These are phyloP conservation scores for Penicillium brasilianum DNA, from an alignment of 2,329 filamentous ascomycete species.

Conservation along the genomic window DNA sequence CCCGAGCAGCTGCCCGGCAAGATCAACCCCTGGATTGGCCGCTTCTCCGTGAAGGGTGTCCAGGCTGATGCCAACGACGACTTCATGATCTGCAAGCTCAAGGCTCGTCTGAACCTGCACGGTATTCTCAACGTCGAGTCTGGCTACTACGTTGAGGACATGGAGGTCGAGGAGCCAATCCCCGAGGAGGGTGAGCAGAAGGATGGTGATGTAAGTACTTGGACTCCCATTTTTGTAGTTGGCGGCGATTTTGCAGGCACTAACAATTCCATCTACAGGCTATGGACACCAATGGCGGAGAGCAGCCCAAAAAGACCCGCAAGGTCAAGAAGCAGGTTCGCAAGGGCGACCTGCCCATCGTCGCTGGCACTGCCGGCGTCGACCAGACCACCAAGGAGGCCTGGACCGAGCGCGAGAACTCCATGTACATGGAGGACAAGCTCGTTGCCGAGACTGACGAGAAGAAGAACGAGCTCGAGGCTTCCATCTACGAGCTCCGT, in stretches of 20 bases:
- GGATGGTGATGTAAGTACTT: slow-evolving; percentile 60
- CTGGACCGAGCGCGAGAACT: slow-evolving; percentile 79
- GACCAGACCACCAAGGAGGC: slow-evolving; percentile 69
- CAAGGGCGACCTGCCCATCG: slow-evolving; percentile 92
- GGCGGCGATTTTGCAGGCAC: neutral
- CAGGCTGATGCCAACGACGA: slow-evolving; percentile 92
- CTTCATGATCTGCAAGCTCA: slow-evolving; percentile 99
- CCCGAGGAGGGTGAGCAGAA: slow-evolving; percentile 71
- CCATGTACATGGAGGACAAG: slow-evolving; percentile 98
- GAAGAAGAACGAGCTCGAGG: slow-evolving; percentile 99
- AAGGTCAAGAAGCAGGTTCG: slow-evolving; percentile 99
- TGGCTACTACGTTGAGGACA: slow-evolving; percentile 97
- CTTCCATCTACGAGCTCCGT: slow-evolving; percentile 94
- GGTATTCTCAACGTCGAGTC: slow-evolving; percentile 95
- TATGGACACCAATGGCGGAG: slow-evolving; percentile 80
- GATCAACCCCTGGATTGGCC: slow-evolving; percentile 91
- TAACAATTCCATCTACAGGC: slow-evolving; percentile 58
- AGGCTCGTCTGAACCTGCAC: slow-evolving; percentile 95
- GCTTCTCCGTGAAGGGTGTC: slow-evolving; percentile 97
- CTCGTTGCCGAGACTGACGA: slow-evolving; percentile 97
- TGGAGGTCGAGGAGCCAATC: slow-evolving; percentile 93
- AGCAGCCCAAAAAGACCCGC: slow-evolving; percentile 79
- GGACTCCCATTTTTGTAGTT: neutral
- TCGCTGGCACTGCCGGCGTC: slow-evolving; percentile 79
- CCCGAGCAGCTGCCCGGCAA: slow-evolving; percentile 87